Evolutionary conservation across 805 yeast genomes (phyloP), one percentile per base, ranked within the genome.

Genomic region (Starmerella kuoi): DNA sequence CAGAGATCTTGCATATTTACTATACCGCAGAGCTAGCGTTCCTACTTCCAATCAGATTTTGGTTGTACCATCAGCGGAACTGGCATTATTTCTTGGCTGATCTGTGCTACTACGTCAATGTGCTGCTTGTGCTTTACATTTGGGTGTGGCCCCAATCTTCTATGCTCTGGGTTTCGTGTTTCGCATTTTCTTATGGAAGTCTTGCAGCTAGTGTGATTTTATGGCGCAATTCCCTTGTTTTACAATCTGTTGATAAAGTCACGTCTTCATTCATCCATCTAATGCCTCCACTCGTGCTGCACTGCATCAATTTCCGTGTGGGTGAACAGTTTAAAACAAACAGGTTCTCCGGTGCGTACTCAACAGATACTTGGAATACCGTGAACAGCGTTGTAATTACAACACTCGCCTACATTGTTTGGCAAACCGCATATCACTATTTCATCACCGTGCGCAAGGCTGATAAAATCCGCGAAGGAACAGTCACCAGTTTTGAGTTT

Each of bases 341-440:
- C 41, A 65, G 95, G 44, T 88, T 84, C 58, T 88, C 94, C 0
- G 96, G 94, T 0, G 84, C 93, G 0, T 72, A 77, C 1, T 66
- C 69, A 41, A 68, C 79, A 1, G 63, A 72, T n/a, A 68, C 71
- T 38, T 83, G 95, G 91, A 73, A 77, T 52, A 70, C 84, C 37
- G 58, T 76, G 49, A 64, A 72, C 37, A 87, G 91, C 0, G 71
- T 88, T 20, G 47, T 80, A 2, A 74, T 79, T 73, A 85, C 97
- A 0, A 80, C 94, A 0, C 55, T 83, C 17, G 76, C 81, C 53
- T 88, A 88, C 59, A 71, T 87, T 49, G 62, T 81, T 8, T 88
- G 98, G 98, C 98, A 91, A 64, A 72, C 77, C 1, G 60, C 76
- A 9, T 88, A 88, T 61, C 96, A 87, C 61, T 85, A 84, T 61